These are phyloP conservation scores for Strigomonas culicis DNA, from an alignment of 208 protist genomes.

Conservation along the genomic window DNA sequence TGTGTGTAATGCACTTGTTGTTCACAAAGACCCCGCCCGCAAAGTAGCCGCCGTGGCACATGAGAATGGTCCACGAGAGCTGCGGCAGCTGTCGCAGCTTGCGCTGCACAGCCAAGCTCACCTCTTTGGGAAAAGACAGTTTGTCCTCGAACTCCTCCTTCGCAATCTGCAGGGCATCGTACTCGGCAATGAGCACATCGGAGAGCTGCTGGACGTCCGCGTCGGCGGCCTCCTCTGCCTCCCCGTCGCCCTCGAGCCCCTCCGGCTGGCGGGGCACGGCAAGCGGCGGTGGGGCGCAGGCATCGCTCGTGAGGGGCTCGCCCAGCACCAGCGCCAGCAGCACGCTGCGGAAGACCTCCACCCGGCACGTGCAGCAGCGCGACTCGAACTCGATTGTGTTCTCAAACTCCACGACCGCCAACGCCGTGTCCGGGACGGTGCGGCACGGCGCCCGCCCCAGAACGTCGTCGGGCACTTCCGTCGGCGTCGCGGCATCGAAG, in stretches of 20 bases:
- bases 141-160: constrained; percentile 44
- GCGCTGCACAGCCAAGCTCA: constrained; percentile 18
- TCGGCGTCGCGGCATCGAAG: constrained; percentile 8
- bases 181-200: constrained; percentile 64
- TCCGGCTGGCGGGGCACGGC: not conserved
- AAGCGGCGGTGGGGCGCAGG: not conserved
- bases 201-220: constrained; percentile 34
- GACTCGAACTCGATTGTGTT: constrained; percentile 36
- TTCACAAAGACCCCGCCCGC: constrained; percentile 74
- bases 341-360: constrained; percentile 66
- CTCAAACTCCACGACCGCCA: constrained; percentile 37
- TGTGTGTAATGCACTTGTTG: constrained; percentile 64
- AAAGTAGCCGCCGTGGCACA: constrained; percentile 90
- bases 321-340: constrained; percentile 35
- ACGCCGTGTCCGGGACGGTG: constrained; percentile 32
- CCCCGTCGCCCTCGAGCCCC: not conserved
- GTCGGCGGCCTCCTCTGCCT: not conserved
- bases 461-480: constrained; percentile 11
- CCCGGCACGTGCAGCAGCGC: constrained; percentile 38
- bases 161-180: constrained; percentile 39
- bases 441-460: constrained; percentile 24
- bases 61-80: constrained; percentile 66
- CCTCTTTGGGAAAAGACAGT: constrained; percentile 25
- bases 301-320: constrained; percentile 17
- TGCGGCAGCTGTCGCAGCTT: constrained; percentile 35